Percentiles rank a stretch among this genome's conserved stretches.
Evolutionary conservation across 306 rosid species (phyloP).

Genomic region (Fragaria vesca): DNA sequence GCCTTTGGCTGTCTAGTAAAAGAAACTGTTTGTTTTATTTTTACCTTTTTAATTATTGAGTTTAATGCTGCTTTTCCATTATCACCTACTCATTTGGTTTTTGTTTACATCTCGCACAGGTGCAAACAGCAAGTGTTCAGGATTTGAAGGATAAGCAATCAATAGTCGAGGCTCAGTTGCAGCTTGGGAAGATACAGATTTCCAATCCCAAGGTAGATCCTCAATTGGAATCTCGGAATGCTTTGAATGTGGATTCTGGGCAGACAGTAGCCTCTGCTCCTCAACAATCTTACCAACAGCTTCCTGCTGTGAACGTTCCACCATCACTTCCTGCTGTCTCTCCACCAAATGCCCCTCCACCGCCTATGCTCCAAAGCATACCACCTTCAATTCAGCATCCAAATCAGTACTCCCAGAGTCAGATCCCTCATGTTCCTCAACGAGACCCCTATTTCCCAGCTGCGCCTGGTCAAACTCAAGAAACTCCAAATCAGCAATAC

Average conservation of each 20-base stretch:
- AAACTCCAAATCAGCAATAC: constrained; percentile 60
- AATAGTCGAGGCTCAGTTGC: constrained; percentile 58
- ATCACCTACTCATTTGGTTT: constrained; percentile 1
- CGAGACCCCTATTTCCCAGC: constrained; percentile 60
- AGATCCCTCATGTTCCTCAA: constrained; percentile 54
- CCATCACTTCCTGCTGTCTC: constrained; percentile 47
- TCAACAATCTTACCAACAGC: constrained; percentile 56
- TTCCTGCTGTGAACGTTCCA: constrained; percentile 47
- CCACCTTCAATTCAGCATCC: constrained; percentile 54
- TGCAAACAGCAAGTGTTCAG: constrained; percentile 63
- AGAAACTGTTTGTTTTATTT: neutral
- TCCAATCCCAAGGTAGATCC: constrained; percentile 43
- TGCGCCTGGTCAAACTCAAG: constrained; percentile 59
- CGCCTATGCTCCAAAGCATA: constrained; percentile 46
- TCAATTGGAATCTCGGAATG: constrained; percentile 39
- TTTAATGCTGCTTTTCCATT: constrained; percentile 19
- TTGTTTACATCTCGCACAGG: constrained; percentile 49
- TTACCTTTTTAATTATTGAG: neutral
- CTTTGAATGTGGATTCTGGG: constrained; percentile 35
- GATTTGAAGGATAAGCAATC: constrained; percentile 69
- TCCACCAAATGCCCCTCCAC: constrained; percentile 67
- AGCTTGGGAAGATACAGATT: constrained; percentile 54
- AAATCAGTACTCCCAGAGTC: constrained; percentile 63
- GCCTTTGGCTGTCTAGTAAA: constrained; percentile 26
- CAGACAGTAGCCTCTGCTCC: constrained; percentile 59